Conservation (phyloP, 345 rosid species). For the Pelargonium nanum region DNA sequence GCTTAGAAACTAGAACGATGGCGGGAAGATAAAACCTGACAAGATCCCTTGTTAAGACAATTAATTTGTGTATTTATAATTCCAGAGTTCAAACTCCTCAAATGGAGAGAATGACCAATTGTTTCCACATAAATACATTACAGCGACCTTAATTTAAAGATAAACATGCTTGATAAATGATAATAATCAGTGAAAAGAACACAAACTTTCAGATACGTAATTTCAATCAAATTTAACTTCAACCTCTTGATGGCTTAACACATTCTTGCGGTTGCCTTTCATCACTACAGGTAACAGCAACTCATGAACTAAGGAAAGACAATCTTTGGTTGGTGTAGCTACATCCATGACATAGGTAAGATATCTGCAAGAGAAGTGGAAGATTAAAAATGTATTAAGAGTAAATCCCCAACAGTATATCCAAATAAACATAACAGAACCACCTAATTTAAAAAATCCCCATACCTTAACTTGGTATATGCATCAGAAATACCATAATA, state of each 20-base stretch:
- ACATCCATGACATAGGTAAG: slow-evolving; percentile 96
- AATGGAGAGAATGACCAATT: background rate
- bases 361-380: slow-evolving; percentile 37
- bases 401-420: background rate
- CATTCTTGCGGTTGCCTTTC: slow-evolving; percentile 70
- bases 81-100: no score
- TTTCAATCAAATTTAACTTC: slow-evolving; percentile 1
- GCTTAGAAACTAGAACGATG: no score
- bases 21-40: background rate
- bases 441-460: background rate
- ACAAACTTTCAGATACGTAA: background rate
- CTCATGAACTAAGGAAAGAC: slow-evolving; percentile 74
- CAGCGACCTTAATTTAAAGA: background rate
- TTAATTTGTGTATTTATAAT: no score
- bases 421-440: background rate
- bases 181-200: no score
- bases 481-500: slow-evolving; percentile 89
- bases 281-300: slow-evolving; percentile 68
- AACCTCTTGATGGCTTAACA: slow-evolving; percentile 97
- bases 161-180: background rate
- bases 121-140: background rate
- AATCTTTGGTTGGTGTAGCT: slow-evolving; percentile 93
- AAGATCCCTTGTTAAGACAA: no score
- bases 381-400: background rate
- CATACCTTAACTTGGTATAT: slow-evolving; percentile 80